Conservation (phyloP, 768 basidiomycete genomes). For the Rhizopogon sp. region DNA sequence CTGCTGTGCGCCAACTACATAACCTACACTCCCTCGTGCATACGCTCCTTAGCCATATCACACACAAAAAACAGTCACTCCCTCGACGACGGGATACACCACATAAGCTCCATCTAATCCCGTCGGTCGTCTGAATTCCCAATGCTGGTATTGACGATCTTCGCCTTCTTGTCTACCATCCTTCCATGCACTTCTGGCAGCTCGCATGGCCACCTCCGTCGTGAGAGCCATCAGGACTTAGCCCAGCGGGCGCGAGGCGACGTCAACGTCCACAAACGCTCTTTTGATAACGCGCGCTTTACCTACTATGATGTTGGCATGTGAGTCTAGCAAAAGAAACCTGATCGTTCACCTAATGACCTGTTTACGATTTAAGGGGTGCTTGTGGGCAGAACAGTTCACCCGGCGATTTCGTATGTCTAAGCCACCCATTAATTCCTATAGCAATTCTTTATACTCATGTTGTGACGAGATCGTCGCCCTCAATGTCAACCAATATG, state of each 20-base stretch:
- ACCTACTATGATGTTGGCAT: slow-evolving; percentile 52
- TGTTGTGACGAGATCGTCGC: slow-evolving; percentile 21
- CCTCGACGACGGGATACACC: background rate
- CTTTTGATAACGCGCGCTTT: slow-evolving; percentile 33
- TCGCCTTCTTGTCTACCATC: slow-evolving; percentile 29
- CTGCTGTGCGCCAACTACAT: no score
- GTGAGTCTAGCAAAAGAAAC: slow-evolving; percentile 25
- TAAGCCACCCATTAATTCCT: no score
- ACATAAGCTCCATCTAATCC: background rate
- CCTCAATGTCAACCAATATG: slow-evolving; percentile 39
- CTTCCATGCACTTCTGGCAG: slow-evolving; percentile 30
- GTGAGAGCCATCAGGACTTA: slow-evolving; percentile 38
- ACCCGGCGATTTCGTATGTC: slow-evolving; percentile 37
- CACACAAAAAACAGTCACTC: background rate
- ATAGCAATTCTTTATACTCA: slow-evolving; percentile 42
- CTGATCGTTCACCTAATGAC: slow-evolving; percentile 7
- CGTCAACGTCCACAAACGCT: slow-evolving; percentile 30
- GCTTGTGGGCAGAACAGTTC: slow-evolving; percentile 44
- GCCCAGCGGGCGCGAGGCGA: slow-evolving; percentile 40
- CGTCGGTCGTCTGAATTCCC: background rate
- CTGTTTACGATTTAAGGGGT: slow-evolving; percentile 32
- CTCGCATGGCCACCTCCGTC: slow-evolving; percentile 14
- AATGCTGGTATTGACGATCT: slow-evolving; percentile 25
- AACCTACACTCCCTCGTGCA: background rate
- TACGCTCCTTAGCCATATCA: background rate